These are phyloP conservation scores for Papiliotrema nemorosa DNA, from an alignment of 1,284 basidiomycete genomes.

Conservation along the genomic window DNA sequence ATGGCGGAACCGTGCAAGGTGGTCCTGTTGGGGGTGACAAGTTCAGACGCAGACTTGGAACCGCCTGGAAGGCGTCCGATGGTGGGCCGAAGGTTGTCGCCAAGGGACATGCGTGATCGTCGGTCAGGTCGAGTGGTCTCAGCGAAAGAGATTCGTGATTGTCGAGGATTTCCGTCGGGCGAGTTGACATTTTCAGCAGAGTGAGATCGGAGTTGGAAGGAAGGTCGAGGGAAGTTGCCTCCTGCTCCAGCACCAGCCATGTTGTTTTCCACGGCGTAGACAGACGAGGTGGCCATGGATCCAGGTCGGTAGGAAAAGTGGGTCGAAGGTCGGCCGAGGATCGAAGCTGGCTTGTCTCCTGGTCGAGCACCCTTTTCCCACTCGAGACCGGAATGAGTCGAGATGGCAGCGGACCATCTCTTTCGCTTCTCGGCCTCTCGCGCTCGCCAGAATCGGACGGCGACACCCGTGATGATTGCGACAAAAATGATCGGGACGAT, in stretches of 20 bases:
- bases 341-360: slow-evolving; percentile 59
- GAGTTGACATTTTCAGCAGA: slow-evolving; percentile 42
- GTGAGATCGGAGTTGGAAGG: slow-evolving; percentile 20
- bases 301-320: slow-evolving; percentile 14
- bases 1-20: slow-evolving; percentile 38
- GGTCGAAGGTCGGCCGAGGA: slow-evolving; percentile 64
- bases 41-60: slow-evolving; percentile 26
- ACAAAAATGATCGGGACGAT: slow-evolving; percentile 64
- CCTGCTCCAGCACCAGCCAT: slow-evolving; percentile 60
- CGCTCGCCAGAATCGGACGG: slow-evolving; percentile 57
- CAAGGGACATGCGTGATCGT: slow-evolving; percentile 67
- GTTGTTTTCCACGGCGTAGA: slow-evolving; percentile 45
- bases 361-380: slow-evolving; percentile 46
- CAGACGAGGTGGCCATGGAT: slow-evolving; percentile 33
- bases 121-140: slow-evolving; percentile 50
- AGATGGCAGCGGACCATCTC: slow-evolving; percentile 58
- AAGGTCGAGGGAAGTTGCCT: slow-evolving; percentile 17
- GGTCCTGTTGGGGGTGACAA: slow-evolving; percentile 41
- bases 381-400: slow-evolving; percentile 40
- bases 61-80: slow-evolving; percentile 51
- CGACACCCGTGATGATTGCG: slow-evolving; percentile 52
- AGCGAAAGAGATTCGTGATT: slow-evolving; percentile 47
- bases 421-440: slow-evolving; percentile 61
- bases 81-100: slow-evolving; percentile 54
- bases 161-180: slow-evolving; percentile 42